Evolutionary conservation across 2,329 filamentous ascomycete genomes (phyloP), one percentile per base, ranked within the genome.

Genomic region (Curvularia sp.): DNA sequence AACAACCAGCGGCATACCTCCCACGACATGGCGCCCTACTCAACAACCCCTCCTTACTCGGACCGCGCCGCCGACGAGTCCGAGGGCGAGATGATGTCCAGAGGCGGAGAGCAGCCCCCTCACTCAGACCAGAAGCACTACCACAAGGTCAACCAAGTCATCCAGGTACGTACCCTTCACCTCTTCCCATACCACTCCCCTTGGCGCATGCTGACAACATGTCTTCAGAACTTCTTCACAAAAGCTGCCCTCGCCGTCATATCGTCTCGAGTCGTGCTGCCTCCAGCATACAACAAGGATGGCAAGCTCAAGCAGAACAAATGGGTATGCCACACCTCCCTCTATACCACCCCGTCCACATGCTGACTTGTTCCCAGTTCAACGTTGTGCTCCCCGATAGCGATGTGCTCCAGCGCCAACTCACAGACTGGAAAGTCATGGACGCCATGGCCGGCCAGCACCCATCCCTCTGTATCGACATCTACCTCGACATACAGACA

Each of bases 381-480:
- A 96, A 97, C 81, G 88, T 97, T 67, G 90, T 97, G 66, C 89
- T 97, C 44, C 91, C 96, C 69, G 95, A 99, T 69, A 94, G 94
- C 63, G 92, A 97, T 72, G 88, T 91, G 60, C 93, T 97, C 72
- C 84, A 86, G 70, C 89, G 96, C 65, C 90, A 95, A 64, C 85
- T 98, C 62, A 85, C 85, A 68, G 83, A 87, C 57, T 99, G 93
- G 93, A 94, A 89, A 77, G 85, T 82, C 46, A 91, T 90, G 73
- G 90, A 94, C 75, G 87, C 90, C 59, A 85, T 90, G 63, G 87
- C 91, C 50, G 89, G 90, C 69, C 87, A 86, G 58, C 95, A 95
- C 35, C 89, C 91, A 38, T 89, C 93, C 3, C 82, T 99, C 74
- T 86, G 96, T 65, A 92, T 99, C 72, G 95, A 99, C 78, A 90